Conservation (phyloP, 2,329 filamentous ascomycete genomes). For the Purpureocillium lavendulum region DNA sequence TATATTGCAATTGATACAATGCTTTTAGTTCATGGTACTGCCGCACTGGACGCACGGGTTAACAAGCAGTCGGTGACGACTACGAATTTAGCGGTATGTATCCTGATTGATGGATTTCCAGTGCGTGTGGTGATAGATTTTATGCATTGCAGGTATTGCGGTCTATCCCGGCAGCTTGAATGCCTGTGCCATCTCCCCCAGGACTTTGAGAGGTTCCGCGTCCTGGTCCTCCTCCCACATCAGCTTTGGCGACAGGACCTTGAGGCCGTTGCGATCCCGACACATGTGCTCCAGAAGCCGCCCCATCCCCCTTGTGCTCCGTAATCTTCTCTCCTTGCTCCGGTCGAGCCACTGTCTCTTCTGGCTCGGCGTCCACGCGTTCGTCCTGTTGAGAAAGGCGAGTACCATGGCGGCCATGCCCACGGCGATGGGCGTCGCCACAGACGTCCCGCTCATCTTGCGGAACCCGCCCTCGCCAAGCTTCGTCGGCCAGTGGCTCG, state of each 20-base stretch:
- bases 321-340: constrained; percentile 7
- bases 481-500: constrained; percentile 6
- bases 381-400: constrained; percentile 9
- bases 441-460: constrained; percentile 7
- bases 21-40: too few species aligned
- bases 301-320: constrained; percentile 7
- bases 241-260: constrained; percentile 6
- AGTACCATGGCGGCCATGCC: constrained; percentile 9
- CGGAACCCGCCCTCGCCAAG: constrained; percentile 6
- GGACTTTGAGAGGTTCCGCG: not conserved
- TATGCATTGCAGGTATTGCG: too few species aligned
- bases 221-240: constrained; percentile 8
- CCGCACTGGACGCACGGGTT: too few species aligned
- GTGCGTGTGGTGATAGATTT: too few species aligned
- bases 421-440: constrained; percentile 8
- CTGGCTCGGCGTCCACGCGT: not conserved
- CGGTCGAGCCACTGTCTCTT: constrained; percentile 3
- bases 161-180: constrained; percentile 1
- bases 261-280: constrained; percentile 7
- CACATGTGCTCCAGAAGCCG: constrained; percentile 8
- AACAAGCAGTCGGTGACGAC: too few species aligned
- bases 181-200: not conserved
- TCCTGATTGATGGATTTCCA: too few species aligned
- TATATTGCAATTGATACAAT: too few species aligned
- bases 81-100: too few species aligned